Evolutionary conservation across 2,329 filamentous ascomycete species (phyloP), one percentile per base, ranked within the genome.

Genomic region (Neofusicoccum ribis): DNA sequence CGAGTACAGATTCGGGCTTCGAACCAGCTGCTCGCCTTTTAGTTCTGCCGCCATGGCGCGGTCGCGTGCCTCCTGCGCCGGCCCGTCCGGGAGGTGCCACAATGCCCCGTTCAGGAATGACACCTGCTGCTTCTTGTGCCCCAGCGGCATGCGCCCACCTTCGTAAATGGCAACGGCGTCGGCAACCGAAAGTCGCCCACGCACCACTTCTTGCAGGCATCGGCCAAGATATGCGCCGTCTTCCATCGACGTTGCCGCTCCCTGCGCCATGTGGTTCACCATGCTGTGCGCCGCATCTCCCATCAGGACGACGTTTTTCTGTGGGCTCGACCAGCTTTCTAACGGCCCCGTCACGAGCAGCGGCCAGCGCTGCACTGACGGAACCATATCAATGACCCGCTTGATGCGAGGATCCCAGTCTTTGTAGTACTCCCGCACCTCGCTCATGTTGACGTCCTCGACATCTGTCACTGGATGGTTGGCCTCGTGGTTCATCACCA

Each of bases 361-460:
- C 6, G 80, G 80, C 81, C 80, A 82, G 41, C 79, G 75, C 52
- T 72, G 70, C 14, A 73, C 72, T 20, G 72, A 68, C 12, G 74
- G 69, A 15, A 81, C 76, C 77, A 78, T 80, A 51, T 79, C 74
- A 11, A 82, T 73, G 36, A 81, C 73, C 4, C 77, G 72, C 67
- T 76, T 76, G 65, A 81, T 80, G 3, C 78, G 72, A 5, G 80
- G 79, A 68, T 83, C 81, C 70, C 79, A 83, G 49, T 77, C 77
- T 59, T 78, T 74, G 66, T 80, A 83, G 17, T 79, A 73, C 7
- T 75, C 70, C 27, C 73, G 67, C 65, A 83, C 77, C 64, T 83
- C 81, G 23, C 79, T 73, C 14, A 83, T 74, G 44, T 78, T 75
- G 44, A 80, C 76, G 15, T 79, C 70, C 15, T 76, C 72, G 17